Evolutionary conservation across 257 asterid genomes (phyloP).

Genomic region (Lycium barbarum): DNA sequence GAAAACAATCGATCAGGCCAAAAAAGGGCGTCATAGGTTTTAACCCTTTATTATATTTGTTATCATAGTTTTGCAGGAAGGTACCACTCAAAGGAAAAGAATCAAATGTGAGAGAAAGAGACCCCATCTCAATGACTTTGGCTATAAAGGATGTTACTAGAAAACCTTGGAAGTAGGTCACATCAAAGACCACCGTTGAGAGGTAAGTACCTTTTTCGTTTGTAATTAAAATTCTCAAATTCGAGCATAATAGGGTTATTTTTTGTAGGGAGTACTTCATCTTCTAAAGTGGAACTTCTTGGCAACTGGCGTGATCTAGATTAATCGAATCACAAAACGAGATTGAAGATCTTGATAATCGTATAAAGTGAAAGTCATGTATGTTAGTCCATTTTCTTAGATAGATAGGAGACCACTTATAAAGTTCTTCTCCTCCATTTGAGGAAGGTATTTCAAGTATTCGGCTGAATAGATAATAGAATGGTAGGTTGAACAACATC

Average conservation of each 20-base stretch:
- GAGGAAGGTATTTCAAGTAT: background rate
- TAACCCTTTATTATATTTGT: too few species aligned
- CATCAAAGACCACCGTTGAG: background rate
- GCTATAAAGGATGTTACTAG: background rate
- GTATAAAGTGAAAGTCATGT: background rate
- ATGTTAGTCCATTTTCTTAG: background rate
- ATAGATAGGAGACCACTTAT: background rate
- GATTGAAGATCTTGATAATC: background rate
- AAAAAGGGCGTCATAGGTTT: too few species aligned
- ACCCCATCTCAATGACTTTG: background rate
- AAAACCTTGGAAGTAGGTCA: slow-evolving; percentile 3
- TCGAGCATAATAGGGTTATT: too few species aligned
- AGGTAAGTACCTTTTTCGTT: too few species aligned
- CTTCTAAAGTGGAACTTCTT: background rate
- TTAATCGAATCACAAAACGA: background rate
- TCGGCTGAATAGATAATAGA: background rate
- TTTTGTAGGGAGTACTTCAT: background rate
- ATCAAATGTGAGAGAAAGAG: background rate
- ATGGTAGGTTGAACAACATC: background rate
- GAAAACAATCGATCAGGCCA: too few species aligned
- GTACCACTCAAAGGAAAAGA: background rate
- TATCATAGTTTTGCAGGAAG: background rate
- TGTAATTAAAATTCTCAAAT: too few species aligned
- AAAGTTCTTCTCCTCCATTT: background rate
- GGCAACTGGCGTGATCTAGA: background rate